Evolutionary conservation across 257 asterid species (phyloP).

Genomic region (Eucommia ulmoides): DNA sequence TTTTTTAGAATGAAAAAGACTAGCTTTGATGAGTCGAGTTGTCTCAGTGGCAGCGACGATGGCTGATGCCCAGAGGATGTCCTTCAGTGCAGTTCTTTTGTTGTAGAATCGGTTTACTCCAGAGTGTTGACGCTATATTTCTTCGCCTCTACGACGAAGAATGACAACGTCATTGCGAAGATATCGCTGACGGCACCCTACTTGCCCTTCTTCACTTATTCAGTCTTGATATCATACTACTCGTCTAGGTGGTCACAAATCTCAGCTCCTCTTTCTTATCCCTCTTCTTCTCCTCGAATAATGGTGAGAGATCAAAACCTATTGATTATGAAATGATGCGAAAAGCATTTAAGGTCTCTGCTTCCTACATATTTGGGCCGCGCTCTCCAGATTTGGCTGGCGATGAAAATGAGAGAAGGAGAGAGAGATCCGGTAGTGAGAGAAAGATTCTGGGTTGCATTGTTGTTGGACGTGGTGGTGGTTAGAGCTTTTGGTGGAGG

Average conservation of each 20-base stretch:
- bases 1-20: no score
- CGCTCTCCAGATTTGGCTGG: no score
- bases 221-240: neutral
- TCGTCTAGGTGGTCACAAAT: neutral
- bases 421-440: no score
- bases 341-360: neutral
- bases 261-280: neutral
- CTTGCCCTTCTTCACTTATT: neutral
- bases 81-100: neutral
- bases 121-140: neutral
- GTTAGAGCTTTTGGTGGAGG: no score
- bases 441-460: no score
- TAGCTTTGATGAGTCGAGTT: no score
- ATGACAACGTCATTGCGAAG: neutral
- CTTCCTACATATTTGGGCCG: no score
- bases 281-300: neutral
- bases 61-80: neutral
- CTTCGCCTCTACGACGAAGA: conserved; percentile 1
- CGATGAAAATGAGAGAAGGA: no score
- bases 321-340: neutral
- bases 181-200: neutral
- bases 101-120: neutral
- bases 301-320: neutral
- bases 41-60: neutral
- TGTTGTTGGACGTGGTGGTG: no score